Base-by-base conservation (phyloP, 225 moss, liverwort and hornwort species). In the Polytrichum commune region DNA sequence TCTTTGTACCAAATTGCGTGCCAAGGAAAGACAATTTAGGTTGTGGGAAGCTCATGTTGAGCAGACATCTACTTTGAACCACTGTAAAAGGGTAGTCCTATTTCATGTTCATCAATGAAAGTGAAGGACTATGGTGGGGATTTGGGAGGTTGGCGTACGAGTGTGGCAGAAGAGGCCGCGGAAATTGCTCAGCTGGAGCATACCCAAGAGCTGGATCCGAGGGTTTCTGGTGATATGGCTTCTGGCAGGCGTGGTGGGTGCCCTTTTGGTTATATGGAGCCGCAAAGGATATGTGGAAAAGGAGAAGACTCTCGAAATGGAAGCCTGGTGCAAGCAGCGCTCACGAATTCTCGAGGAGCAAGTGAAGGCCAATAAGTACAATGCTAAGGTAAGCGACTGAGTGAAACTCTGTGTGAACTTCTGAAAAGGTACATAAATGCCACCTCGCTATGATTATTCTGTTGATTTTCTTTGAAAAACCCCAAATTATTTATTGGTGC, bases 271-370 rank as follows among this genome's bases (percentile, higher is more conserved):
- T 9, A 60, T 63, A 62, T 62, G 69, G 75, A 69, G 60, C 75
- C 60, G 75, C 26, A 69, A 69, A 32, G 60, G 60, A 10, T 46
- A 35, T 27, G 68, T 69, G 69, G 69, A 75, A 54, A 38, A 30
- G 18, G 54, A 29, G 62, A 75, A 69, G 46, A 38, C 24, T 6
- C 60, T 55, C 22, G 27, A 46, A 27, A 61, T 75, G 60, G 27
- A 54, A 28, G 60, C 58, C 18, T 75, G 75, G 75, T 75, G 75
- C 62, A 62, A 60, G 61, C 68, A 75, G 30, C 60, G 69, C 18
- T 68, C 75, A 27, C 46, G 69, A 18, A 53, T 75, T 32, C 75
- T 75, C 20, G 75, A 69, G 29, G 75, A 75, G n/a, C 75, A 75
- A 67, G 75, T 75, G 46, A 63, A 68, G 28, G 67, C 69, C 35